Base-by-base conservation (phyloP, 176 grass and related monocot genomes). In the Aegilops tauschii region DNA sequence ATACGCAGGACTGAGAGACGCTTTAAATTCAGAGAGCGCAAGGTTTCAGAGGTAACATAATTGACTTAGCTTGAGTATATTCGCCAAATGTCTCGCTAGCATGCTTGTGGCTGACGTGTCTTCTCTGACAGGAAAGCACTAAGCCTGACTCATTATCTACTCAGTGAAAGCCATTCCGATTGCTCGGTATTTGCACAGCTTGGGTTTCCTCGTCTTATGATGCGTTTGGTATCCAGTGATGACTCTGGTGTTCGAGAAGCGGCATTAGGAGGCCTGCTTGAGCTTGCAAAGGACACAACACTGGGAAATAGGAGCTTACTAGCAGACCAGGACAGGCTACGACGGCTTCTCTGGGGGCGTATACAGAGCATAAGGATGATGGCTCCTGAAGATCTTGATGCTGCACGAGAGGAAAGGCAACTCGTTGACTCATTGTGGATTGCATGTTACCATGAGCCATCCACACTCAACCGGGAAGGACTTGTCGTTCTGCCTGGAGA, bases 161-260 rank as follows among this genome's bases (percentile, higher is more conserved):
- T 94, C 34, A 90, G 84, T 5, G 95, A 97, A 87, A 92, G 79
- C 84, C 86, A 86, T 80, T 85, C 84, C 25, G 95, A 94, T 83
- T 94, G 92, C 63, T 78, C 39, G 0, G 90, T 93, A 9, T 86
- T 94, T 78, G 81, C 92, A 47, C 86, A 88, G 78, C 85, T 97
- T 31, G 95, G 95, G 18, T 94, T 97, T 36, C 90, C 95, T 23
- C 86, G 44, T 42, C 86, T 97, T 69, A 97, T 95, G 92, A 88
- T 95, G 78, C 90, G 79, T 83, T 74, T 97, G 40, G 87, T 50
- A 31, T 91, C 89, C 11, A 95, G 95, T 39, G 31, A 90, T 49
- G 95, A 97, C 65, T 91, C 85, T 0, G 86, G 92, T 69, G 95
- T 97, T 88, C 83, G 95, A 83, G 95, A 97, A 81, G 90, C 95